These are phyloP conservation scores for Aspergillus nomiae DNA, from an alignment of 2,329 filamentous ascomycete genomes.

Conservation along the genomic window DNA sequence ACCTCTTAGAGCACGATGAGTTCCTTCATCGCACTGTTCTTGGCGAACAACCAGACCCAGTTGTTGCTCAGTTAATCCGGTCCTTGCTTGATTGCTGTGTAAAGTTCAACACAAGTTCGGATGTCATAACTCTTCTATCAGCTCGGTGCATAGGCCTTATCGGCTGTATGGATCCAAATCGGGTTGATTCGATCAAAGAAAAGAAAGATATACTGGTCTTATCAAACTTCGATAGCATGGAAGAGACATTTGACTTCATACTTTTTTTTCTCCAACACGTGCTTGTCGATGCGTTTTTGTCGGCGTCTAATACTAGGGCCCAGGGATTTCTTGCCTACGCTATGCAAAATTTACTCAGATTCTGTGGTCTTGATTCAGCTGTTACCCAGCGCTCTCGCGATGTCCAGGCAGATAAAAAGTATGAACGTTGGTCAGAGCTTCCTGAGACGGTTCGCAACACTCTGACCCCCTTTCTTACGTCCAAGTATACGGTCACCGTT, in stretches of 20 bases:
- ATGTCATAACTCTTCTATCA: slow-evolving; percentile 70
- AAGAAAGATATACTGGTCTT: slow-evolving; percentile 82
- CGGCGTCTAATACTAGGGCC: slow-evolving; percentile 80
- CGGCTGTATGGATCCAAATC: slow-evolving; percentile 88
- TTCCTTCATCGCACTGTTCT: slow-evolving; percentile 78
- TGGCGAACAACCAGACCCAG: slow-evolving; percentile 78
- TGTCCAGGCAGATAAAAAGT: slow-evolving; percentile 61
- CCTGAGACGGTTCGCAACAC: slow-evolving; percentile 77
- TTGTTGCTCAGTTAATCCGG: slow-evolving; percentile 71
- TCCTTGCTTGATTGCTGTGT: slow-evolving; percentile 83
- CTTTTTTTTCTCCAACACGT: slow-evolving; percentile 84
- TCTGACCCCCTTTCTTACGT: slow-evolving; percentile 83
- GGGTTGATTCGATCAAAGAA: slow-evolving; percentile 76
- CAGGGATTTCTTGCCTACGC: slow-evolving; percentile 92
- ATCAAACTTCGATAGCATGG: slow-evolving; percentile 77
- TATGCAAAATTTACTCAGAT: slow-evolving; percentile 86
- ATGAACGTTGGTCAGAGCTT: slow-evolving; percentile 74
- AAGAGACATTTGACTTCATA: slow-evolving; percentile 83
- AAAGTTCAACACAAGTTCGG: slow-evolving; percentile 70
- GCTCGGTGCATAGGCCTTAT: slow-evolving; percentile 84
- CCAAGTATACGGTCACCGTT: slow-evolving; percentile 73
- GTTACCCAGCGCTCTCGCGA: slow-evolving; percentile 54
- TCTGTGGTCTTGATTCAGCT: slow-evolving; percentile 69
- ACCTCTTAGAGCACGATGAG: slow-evolving; percentile 71
- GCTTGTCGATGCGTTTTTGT: slow-evolving; percentile 87